Evolutionary conservation across 257 asterid genomes (phyloP), one percentile per base, ranked within the genome.

Genomic region (Nemophila menziesii): DNA sequence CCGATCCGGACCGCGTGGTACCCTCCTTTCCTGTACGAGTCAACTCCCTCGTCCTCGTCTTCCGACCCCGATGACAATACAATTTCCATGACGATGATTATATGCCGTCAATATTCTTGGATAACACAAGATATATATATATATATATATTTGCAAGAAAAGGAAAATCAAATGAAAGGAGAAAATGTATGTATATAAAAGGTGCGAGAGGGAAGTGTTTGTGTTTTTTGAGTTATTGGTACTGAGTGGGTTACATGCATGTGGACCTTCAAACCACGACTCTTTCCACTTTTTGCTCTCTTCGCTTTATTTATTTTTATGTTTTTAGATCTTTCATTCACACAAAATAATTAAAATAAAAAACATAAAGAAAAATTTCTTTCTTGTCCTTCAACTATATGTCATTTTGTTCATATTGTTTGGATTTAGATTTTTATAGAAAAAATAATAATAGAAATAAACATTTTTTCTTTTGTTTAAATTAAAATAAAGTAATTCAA

Each of bases 21-120:
- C 1, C 95, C 95, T 46, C 95, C 95, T 55, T 78, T 80, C 21
- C 95, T 48, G 64, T 80, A 80, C 0, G 87, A 80, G 27, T 75
- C 85, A 19, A 60, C 61, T 50, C 80, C 93, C 57, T 85, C 95
- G 44, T 80, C 93, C 64, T 85, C 95, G 2, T 84, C 95, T 27
- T 80, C 93, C 61, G 95, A 84, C 64, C 79, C 90, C 54, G 95
- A 83, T n/a, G 86, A 77, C 19, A 93, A 80, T 20, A 92, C 70
- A 58, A 72, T 66, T 4, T 92, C 70, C 95, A 84, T 77, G 33
- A 34, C 33, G 19, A 43, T 29, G 21, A 22, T 11, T n/a, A n/a
- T 8, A 3, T 24, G 16, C 20, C 36, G 38, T 47, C 23, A 20
- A 16, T 8, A 6, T 18, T 11, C 15, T 1, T 10, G 13, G 21